phyloP scores from a whole-genome alignment of 805 yeast genomes.

The Debaryomyces hansenii region DNA sequence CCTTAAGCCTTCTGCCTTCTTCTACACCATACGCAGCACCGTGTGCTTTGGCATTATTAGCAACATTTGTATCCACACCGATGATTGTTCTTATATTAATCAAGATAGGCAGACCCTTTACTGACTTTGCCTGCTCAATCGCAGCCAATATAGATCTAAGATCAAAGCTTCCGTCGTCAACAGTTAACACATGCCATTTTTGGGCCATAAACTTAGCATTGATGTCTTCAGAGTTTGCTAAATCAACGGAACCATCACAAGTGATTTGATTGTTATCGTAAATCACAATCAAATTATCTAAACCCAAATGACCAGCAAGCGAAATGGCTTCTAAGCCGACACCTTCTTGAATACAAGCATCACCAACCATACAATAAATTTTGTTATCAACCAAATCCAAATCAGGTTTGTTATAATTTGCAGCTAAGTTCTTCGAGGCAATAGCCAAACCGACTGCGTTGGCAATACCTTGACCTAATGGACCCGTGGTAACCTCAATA shows the following conservation, averaged over 20 bases:
- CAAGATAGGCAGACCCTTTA: constrained; percentile 81
- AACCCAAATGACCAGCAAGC: constrained; percentile 92
- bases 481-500: constrained; percentile 97
- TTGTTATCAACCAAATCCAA: constrained; percentile 68
- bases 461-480: constrained; percentile 96
- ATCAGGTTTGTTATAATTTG: constrained; percentile 89
- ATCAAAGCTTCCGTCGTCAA: constrained; percentile 80
- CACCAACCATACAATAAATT: constrained; percentile 86
- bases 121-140: constrained; percentile 75
- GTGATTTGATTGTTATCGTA: constrained; percentile 97
- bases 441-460: constrained; percentile 97
- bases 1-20: constrained; percentile 84
- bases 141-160: constrained; percentile 69
- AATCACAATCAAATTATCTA: constrained; percentile 89
- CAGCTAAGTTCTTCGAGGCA: constrained; percentile 90
- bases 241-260: constrained; percentile 88
- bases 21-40: constrained; percentile 95
- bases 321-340: constrained; percentile 92
- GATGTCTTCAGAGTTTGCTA: constrained; percentile 94
- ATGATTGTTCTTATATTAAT: constrained; percentile 88
- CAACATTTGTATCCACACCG: constrained; percentile 84
- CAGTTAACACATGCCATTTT: constrained; percentile 87
- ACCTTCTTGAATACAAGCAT: constrained; percentile 98
- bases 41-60: constrained; percentile 91
- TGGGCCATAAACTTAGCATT: constrained; percentile 80